Percentiles rank a stretch among this genome's conserved stretches.
Evolutionary conservation across 129 eudicot species (phyloP).

Genomic region (Saposhnikovia divaricata): DNA sequence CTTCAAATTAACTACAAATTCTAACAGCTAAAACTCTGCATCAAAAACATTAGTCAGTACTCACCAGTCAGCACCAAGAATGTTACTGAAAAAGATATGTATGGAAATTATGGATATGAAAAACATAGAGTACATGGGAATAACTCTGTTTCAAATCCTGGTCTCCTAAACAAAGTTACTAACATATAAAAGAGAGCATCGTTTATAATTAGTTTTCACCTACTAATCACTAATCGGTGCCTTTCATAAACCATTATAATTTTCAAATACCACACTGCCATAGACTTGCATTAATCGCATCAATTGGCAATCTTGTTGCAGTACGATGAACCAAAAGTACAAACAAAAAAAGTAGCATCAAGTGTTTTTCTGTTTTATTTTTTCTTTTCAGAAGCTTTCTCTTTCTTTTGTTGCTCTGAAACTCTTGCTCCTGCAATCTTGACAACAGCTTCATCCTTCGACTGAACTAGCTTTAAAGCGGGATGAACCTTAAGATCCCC

Average conservation of each 20-base stretch:
- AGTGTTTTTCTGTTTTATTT: conserved; percentile 21
- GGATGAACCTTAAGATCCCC: conserved; percentile 95
- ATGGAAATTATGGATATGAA: too few species aligned
- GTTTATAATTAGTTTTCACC: not conserved
- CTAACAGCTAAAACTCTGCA: too few species aligned
- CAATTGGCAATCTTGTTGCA: not conserved
- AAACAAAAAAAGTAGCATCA: not conserved
- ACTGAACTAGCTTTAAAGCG: conserved; percentile 47
- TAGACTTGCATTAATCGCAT: not conserved
- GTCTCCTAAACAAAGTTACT: not conserved
- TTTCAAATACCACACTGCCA: not conserved
- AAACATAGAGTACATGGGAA: too few species aligned
- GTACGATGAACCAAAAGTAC: not conserved
- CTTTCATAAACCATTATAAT: not conserved
- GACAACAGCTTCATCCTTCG: conserved; percentile 54
- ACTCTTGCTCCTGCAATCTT: conserved; percentile 78
- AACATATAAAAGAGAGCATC: not conserved
- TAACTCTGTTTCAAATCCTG: not conserved
- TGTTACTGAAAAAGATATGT: too few species aligned
- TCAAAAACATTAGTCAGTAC: too few species aligned
- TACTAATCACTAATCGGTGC: not conserved
- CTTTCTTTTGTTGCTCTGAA: conserved; percentile 53
- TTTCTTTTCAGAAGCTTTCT: conserved; percentile 73
- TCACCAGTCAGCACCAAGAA: too few species aligned
- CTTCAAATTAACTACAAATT: too few species aligned